Evolutionary conservation across 1,284 basidiomycete genomes (phyloP).

Genomic region (Rhodotorula sp.): DNA sequence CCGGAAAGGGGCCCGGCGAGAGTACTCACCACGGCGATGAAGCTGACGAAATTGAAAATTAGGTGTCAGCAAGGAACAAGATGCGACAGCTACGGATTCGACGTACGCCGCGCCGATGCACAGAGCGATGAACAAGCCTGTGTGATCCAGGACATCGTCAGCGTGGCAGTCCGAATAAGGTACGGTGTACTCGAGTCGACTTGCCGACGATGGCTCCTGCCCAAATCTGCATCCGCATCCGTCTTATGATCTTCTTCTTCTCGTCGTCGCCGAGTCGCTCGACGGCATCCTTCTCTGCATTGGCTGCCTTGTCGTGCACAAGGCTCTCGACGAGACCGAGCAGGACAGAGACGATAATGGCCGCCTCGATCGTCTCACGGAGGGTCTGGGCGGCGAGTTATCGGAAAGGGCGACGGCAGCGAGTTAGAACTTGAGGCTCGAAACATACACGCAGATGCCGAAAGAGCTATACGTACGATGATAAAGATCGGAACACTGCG

Average conservation of each 20-base stretch:
- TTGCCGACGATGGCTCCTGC: conserved; percentile 63
- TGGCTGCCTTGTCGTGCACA: conserved; percentile 40
- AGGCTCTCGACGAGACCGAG: conserved; percentile 80
- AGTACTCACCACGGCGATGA: conserved; percentile 53
- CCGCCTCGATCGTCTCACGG: conserved; percentile 82
- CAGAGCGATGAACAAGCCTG: conserved; percentile 68
- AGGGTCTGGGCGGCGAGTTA: conserved; percentile 54
- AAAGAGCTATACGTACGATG: conserved; percentile 26
- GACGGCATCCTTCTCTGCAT: conserved; percentile 15
- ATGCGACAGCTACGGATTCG: too few relatives aligned
- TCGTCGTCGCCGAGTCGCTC: conserved; percentile 15
- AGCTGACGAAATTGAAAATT: conserved; percentile 23
- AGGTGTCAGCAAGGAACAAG: background rate
- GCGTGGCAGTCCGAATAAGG: too few relatives aligned
- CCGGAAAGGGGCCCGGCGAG: background rate
- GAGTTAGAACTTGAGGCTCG: too few relatives aligned
- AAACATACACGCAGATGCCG: too few relatives aligned
- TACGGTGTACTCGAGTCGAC: background rate
- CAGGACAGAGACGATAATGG: conserved; percentile 82
- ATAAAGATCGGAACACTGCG: conserved; percentile 41
- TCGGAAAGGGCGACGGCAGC: too few relatives aligned
- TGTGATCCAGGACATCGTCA: too few relatives aligned
- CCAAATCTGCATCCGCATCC: conserved; percentile 60
- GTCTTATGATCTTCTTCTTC: conserved; percentile 32
- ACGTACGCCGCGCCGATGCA: conserved; percentile 58